phyloP scores from a whole-genome alignment of 371 early-diverging fungal genomes.

The Saksenaea vasiformis region DNA sequence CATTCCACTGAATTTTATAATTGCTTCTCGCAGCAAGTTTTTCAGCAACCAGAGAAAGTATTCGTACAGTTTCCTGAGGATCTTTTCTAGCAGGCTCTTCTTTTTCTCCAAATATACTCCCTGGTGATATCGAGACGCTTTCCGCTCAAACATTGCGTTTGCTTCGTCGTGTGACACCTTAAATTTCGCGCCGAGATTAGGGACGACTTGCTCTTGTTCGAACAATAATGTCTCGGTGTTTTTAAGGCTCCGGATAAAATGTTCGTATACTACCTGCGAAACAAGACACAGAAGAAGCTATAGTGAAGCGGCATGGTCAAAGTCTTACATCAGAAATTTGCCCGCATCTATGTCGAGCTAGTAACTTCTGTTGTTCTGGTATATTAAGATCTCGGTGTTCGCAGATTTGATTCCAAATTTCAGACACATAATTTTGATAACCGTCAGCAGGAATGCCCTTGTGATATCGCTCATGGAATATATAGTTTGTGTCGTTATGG shows the following conservation, averaged over 20 bases:
- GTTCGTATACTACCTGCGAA: slow-evolving; percentile 63
- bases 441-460: slow-evolving; percentile 96
- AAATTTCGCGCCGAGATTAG: slow-evolving; percentile 74
- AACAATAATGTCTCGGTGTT: slow-evolving; percentile 63
- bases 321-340: slow-evolving; percentile 82
- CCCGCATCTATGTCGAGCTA: slow-evolving; percentile 98
- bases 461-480: slow-evolving; percentile 86
- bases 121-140: slow-evolving; percentile 89
- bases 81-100: slow-evolving; percentile 71
- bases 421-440: slow-evolving; percentile 84
- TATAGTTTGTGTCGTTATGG: slow-evolving; percentile 67
- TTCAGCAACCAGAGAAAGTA: slow-evolving; percentile 84
- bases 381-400: slow-evolving; percentile 95
- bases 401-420: slow-evolving; percentile 94
- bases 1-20: slow-evolving; percentile 59
- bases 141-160: slow-evolving; percentile 78
- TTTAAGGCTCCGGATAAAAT: slow-evolving; percentile 62
- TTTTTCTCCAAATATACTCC: slow-evolving; percentile 91
- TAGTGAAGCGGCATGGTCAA: not conserved
- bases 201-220: slow-evolving; percentile 78
- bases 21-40: slow-evolving; percentile 76
- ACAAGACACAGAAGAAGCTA: not conserved
- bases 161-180: slow-evolving; percentile 58
- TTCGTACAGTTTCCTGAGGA: slow-evolving; percentile 76
- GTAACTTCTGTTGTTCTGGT: slow-evolving; percentile 96